Conservation (phyloP, 768 basidiomycete species). For the Mycena rosella region DNA sequence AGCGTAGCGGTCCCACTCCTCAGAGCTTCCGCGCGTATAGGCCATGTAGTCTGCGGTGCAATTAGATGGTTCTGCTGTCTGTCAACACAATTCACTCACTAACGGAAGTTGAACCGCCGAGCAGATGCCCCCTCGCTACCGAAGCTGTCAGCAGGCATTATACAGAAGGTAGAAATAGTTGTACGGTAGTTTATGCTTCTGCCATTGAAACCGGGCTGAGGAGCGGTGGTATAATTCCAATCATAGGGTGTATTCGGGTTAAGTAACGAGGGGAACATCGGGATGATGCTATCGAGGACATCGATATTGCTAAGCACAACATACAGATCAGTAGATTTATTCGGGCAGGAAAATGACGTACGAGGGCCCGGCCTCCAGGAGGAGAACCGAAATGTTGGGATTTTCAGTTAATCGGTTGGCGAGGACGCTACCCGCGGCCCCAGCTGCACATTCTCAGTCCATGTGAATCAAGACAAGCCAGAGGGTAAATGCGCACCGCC, state of each 20-base stretch:
- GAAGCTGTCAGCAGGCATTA: too few species aligned
- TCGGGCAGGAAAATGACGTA: background rate
- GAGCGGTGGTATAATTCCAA: conserved; percentile 54
- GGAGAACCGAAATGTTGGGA: conserved; percentile 11
- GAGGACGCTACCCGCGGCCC: conserved; percentile 25
- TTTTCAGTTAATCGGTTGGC: conserved; percentile 23
- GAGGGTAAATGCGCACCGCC: too few species aligned
- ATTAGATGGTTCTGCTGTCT: too few species aligned
- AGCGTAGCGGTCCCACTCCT: too few species aligned
- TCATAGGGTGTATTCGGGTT: conserved; percentile 38
- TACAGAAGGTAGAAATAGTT: too few species aligned
- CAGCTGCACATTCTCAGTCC: conserved; percentile 7
- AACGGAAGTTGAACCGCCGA: too few species aligned
- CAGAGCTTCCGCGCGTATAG: too few species aligned
- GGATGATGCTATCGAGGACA: conserved; percentile 22
- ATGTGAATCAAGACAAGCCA: background rate
- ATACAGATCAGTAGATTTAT: background rate
- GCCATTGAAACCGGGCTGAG: conserved; percentile 44
- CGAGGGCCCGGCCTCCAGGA: conserved; percentile 27
- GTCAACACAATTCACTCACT: too few species aligned
- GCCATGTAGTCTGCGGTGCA: too few species aligned
- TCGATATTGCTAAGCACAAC: conserved; percentile 14
- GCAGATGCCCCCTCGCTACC: too few species aligned
- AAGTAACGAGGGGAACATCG: conserved; percentile 13
- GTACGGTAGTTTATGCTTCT: conserved; percentile 38